Evolutionary conservation across 257 asterid species (phyloP), one percentile per base, ranked within the genome.

Genomic region (Lithospermum erythrorhizon): DNA sequence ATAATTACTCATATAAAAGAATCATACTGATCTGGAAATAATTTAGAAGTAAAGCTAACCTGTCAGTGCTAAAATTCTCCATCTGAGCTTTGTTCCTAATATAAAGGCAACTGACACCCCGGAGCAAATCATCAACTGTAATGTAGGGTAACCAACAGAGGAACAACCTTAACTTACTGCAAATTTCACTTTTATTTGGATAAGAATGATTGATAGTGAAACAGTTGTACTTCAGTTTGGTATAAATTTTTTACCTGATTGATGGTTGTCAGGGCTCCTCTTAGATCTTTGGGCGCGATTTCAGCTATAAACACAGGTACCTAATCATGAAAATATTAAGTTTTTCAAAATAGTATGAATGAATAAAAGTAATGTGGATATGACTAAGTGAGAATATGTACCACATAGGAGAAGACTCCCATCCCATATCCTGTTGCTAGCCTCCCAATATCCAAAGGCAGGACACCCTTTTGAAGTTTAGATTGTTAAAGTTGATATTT

Each of bases 321-420:
- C 98, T 90, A 63, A 21, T 51, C 60, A 58, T 7, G 32, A 65
- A 47, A 51, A 53, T 29, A 9, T 22, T 29, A 6, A 53, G 20
- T 54, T 63, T 58, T 23, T 54, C 20, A 47, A 7, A 14, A 24
- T 18, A 18, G 14, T 21, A 47, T 9, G 17, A 22, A 32, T 9
- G 25, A 45, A 55, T 22, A 68, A 23, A 30, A 20, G 25, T 41
- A 41, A 41, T 3, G 13, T 41, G 49, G 17, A 11, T 41, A 41
- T 41, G 15, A 41, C 49, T 13, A 41, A 41, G 49, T 14, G 53
- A 58, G 51, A 55, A 66, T 29, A 29, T 21, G 30, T 85, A 87
- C 98, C 94, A 83, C 96, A 61, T 74, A 90, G 14, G 96, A 87
- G 68, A 85, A 87, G 29, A 88, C 91, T 79, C 96, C 96, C 95